phyloP scores from a whole-genome alignment of 2,329 filamentous ascomycete species.

The Fusarium pseudonygamai region DNA sequence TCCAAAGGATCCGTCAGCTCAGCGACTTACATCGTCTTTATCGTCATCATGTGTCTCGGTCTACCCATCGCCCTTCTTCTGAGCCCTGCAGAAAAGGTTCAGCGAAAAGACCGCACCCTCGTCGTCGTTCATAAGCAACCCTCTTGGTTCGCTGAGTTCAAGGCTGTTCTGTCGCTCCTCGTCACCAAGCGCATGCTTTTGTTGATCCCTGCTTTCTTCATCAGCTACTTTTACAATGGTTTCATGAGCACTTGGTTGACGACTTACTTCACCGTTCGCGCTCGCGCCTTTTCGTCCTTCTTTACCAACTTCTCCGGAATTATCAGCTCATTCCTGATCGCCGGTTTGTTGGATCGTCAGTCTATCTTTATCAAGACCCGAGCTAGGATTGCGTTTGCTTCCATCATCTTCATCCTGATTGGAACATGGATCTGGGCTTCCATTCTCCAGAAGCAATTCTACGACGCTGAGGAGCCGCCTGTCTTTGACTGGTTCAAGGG shows the following conservation, averaged over 20 bases:
- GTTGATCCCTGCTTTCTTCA: constrained; percentile 18
- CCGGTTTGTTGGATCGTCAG: constrained; percentile 19
- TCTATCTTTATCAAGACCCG: constrained; percentile 34
- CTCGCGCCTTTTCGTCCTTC: constrained; percentile 14
- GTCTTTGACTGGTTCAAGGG: constrained; percentile 33
- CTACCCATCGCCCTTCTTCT: background rate
- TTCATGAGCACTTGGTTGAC: constrained; percentile 24
- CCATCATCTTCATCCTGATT: background rate
- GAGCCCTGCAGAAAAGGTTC: constrained; percentile 1
- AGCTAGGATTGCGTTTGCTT: background rate
- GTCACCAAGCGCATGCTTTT: constrained; percentile 23
- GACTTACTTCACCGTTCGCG: constrained; percentile 12
- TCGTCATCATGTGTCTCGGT: constrained; percentile 21
- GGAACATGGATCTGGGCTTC: constrained; percentile 33
- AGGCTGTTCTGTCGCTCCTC: constrained; percentile 10
- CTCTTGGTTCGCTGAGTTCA: constrained; percentile 21
- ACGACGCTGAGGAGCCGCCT: constrained; percentile 14
- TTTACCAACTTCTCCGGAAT: constrained; percentile 19
- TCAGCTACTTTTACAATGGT: constrained; percentile 15
- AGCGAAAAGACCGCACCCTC: constrained; percentile 8
- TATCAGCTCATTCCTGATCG: constrained; percentile 6
- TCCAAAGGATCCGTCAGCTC: constrained; percentile 17
- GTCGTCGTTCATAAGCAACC: constrained; percentile 16
- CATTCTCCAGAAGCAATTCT: constrained; percentile 30
- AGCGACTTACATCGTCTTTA: constrained; percentile 20